Conservation (phyloP, 768 basidiomycete genomes). For the Mrakia gelida region DNA sequence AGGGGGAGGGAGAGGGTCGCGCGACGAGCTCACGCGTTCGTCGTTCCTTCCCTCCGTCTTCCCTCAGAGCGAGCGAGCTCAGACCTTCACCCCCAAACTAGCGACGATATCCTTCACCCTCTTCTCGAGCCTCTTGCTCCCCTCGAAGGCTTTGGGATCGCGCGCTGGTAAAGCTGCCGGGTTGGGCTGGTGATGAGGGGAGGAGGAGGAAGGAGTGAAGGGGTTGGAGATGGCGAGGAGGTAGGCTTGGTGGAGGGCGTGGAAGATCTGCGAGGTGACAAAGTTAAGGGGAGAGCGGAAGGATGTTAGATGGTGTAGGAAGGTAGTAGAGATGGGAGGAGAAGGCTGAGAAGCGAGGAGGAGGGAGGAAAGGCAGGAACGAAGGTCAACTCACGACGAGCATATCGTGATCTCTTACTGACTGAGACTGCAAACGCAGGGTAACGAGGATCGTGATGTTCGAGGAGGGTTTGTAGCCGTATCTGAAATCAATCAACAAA, state of each 20-base stretch:
- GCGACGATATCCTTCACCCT: conserved; percentile 18
- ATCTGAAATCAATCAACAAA: neutral
- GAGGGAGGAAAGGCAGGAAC: neutral
- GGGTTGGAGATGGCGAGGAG: conserved; percentile 32
- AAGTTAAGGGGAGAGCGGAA: neutral
- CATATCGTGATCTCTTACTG: conserved; percentile 27
- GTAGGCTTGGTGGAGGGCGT: conserved; percentile 32
- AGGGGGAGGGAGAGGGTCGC: neutral
- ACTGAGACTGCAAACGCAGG: conserved; percentile 1
- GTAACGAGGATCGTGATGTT: conserved; percentile 32
- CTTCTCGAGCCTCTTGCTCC: conserved; percentile 19
- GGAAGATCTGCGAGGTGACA: too few species aligned
- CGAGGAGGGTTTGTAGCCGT: conserved; percentile 33
- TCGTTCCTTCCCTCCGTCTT: too few species aligned
- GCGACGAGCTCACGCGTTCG: neutral
- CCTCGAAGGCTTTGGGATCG: conserved; percentile 16
- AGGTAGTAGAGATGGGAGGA: neutral
- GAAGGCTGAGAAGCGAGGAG: neutral
- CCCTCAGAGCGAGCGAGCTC: neutral
- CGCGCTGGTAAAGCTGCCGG: neutral
- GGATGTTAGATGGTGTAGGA: neutral
- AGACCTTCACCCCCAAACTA: neutral
- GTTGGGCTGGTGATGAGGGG: neutral
- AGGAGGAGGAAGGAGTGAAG: conserved; percentile 21
- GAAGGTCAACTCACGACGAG: conserved; percentile 17